These are phyloP conservation scores for Aristolochia californica DNA, from an alignment of 164 flowering plant species.

Conservation along the genomic window DNA sequence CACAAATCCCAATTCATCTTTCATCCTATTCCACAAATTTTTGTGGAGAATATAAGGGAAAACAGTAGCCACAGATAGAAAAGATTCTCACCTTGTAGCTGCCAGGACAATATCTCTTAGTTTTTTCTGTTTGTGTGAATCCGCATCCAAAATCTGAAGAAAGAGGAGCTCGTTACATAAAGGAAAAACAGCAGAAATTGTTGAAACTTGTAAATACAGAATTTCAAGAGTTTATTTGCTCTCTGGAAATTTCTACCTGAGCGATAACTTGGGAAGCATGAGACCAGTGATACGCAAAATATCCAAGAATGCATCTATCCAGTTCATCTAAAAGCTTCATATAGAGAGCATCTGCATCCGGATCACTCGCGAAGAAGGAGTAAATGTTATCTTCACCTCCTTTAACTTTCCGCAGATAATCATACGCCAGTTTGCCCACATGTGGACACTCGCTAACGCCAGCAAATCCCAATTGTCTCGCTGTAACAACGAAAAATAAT, in stretches of 20 bases:
- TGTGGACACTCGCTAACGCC: slow-evolving; percentile 49
- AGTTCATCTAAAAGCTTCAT: slow-evolving; percentile 62
- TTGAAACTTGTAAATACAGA: too few relatives aligned
- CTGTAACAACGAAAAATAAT: slow-evolving; percentile 26
- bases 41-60: too few relatives aligned
- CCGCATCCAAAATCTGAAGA: slow-evolving; percentile 43
- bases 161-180: too few relatives aligned
- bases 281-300: slow-evolving; percentile 81
- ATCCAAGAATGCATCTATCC: slow-evolving; percentile 66
- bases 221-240: too few relatives aligned
- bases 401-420: slow-evolving; percentile 47
- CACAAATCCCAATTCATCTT: too few relatives aligned
- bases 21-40: too few relatives aligned
- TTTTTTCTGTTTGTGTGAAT: slow-evolving; percentile 41
- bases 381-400: slow-evolving; percentile 47
- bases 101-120: slow-evolving; percentile 62
- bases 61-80: too few relatives aligned
- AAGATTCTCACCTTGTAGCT: slow-evolving; percentile 63
- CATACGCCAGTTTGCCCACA: slow-evolving; percentile 47
- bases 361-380: slow-evolving; percentile 32
- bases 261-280: slow-evolving; percentile 45
- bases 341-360: slow-evolving; percentile 40
- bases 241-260: slow-evolving; percentile 49
- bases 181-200: too few relatives aligned
- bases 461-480: slow-evolving; percentile 72